Percentiles rank a stretch among this genome's conserved stretches.
phyloP scores from a whole-genome alignment of 1,139 yeast species.

The Kodamaea ohmeri region DNA sequence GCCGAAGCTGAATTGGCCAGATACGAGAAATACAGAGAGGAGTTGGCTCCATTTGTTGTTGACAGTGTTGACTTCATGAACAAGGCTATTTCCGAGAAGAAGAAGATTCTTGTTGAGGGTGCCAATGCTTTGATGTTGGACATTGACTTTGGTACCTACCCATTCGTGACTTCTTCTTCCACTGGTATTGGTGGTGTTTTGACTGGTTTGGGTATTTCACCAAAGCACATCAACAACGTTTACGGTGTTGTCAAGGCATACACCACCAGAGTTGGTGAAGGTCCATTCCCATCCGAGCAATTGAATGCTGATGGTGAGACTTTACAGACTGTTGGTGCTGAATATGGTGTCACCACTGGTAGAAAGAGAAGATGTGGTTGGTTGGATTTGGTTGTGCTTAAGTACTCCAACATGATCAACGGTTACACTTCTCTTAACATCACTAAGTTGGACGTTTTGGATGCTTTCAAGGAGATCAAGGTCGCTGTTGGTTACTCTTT shows the following conservation, averaged over 20 bases:
- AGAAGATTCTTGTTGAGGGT: conserved; percentile 92
- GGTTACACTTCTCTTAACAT: conserved; percentile 94
- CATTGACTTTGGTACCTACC: conserved; percentile 97
- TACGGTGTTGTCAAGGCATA: conserved; percentile 98
- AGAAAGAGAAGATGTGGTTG: conserved; percentile 99
- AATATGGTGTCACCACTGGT: conserved; percentile 97
- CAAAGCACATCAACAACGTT: conserved; percentile 70
- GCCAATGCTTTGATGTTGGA: conserved; percentile 98
- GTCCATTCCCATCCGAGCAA: conserved; percentile 99
- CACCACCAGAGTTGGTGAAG: conserved; percentile 98
- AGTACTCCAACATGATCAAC: conserved; percentile 85
- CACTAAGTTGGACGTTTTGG: conserved; percentile 93
- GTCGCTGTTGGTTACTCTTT: conserved; percentile 80
- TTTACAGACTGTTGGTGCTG: conserved; percentile 89
- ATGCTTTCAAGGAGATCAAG: conserved; percentile 80
- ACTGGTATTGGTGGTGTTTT: conserved; percentile 98
- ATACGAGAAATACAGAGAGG: conserved; percentile 72
- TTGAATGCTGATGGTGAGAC: conserved; percentile 83
- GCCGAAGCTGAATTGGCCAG: conserved; percentile 72
- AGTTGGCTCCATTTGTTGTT: conserved; percentile 84
- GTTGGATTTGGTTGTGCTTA: conserved; percentile 93
- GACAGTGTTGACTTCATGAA: conserved; percentile 92
- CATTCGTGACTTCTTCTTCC: conserved; percentile 92
- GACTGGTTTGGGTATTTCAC: conserved; percentile 96
- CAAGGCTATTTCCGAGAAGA: conserved; percentile 70